A percentile compares a stretch with the other conserved stretches of the same genome.
These are phyloP conservation scores for Mortierella sp. DNA, from an alignment of 371 early-diverging fungal species.

Conservation along the genomic window DNA sequence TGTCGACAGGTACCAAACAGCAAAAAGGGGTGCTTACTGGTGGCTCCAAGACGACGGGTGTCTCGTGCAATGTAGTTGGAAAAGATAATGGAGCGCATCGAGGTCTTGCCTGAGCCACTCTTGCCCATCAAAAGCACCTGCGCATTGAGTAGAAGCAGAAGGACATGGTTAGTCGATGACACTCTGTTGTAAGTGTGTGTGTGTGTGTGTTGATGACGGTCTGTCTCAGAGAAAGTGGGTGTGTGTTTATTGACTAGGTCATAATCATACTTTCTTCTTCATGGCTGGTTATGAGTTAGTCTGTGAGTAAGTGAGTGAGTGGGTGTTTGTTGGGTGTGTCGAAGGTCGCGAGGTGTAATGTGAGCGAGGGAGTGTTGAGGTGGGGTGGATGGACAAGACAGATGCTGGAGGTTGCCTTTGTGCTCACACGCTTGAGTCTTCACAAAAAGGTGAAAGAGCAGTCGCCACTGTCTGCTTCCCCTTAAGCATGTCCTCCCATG, in stretches of 20 bases:
- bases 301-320: not conserved
- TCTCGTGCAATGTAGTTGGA: constrained; percentile 96
- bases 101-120: constrained; percentile 98
- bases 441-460: no score
- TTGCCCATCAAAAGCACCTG: constrained; percentile 97
- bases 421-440: no score
- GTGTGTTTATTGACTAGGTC: not conserved
- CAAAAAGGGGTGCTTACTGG: constrained; percentile 69
- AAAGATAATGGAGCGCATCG: constrained; percentile 98
- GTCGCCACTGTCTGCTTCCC: no score
- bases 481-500: no score
- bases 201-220: no score
- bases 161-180: not conserved
- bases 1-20: not conserved
- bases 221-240: not conserved
- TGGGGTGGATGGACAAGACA: no score
- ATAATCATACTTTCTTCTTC: constrained; percentile 28
- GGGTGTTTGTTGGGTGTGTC: not conserved
- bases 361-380: not conserved
- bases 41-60: constrained; percentile 95
- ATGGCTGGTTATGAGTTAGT: not conserved
- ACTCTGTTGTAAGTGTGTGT: not conserved
- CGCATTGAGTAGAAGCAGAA: not conserved
- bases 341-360: not conserved
- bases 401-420: no score